Conservation (phyloP, 1,139 yeast genomes). For the Yamadazyma pseudoaaseri region DNA sequence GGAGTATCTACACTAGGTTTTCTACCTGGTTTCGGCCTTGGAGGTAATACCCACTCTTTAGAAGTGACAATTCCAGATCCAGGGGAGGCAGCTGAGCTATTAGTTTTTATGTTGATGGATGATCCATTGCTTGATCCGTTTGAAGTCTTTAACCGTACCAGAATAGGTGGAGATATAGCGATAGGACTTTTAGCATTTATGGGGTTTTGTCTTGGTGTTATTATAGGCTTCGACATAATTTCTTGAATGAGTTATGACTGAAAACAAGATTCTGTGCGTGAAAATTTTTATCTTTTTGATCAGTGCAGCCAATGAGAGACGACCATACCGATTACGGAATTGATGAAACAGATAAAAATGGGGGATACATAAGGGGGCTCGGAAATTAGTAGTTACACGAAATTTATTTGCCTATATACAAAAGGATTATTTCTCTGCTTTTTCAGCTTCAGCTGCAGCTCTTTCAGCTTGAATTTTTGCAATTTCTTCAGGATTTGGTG, state of each 20-base stretch:
- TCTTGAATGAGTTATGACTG: neutral
- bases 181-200: slow-evolving; percentile 13
- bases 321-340: slow-evolving; percentile 5
- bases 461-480: slow-evolving; percentile 61
- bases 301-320: slow-evolving; percentile 16
- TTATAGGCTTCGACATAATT: slow-evolving; percentile 17
- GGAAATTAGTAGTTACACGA: slow-evolving; percentile 1
- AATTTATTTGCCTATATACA: slow-evolving; percentile 1
- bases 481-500: slow-evolving; percentile 83
- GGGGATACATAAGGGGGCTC: neutral
- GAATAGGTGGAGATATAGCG: slow-evolving; percentile 15
- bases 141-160: slow-evolving; percentile 9
- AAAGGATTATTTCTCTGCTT: neutral
- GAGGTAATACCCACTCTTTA: slow-evolving; percentile 90
- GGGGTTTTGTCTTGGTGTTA: slow-evolving; percentile 36
- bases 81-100: slow-evolving; percentile 5
- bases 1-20: slow-evolving; percentile 79
- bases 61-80: slow-evolving; percentile 55
- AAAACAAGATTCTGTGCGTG: slow-evolving; percentile 3
- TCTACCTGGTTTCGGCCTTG: slow-evolving; percentile 87
- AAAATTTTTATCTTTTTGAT: slow-evolving; percentile 16
- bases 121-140: neutral
- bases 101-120: neutral
- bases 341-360: slow-evolving; percentile 3
- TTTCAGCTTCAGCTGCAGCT: slow-evolving; percentile 12